Conservation (phyloP, 208 protist species). For the Perkinsela sp. region DNA sequence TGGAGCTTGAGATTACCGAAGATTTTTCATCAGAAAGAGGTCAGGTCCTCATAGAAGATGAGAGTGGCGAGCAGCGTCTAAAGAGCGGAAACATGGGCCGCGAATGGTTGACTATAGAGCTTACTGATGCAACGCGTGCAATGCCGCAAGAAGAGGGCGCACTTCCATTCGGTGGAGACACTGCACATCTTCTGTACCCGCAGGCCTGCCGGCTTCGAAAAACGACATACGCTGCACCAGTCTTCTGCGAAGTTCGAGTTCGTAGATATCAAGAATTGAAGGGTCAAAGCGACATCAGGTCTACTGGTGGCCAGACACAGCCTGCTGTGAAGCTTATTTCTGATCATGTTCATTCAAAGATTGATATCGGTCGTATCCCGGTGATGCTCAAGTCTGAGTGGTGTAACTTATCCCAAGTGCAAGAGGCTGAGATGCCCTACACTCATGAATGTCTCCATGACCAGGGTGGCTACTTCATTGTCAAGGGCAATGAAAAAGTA, state of each 20-base stretch:
- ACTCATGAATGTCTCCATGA: conserved; percentile 95
- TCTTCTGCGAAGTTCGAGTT: conserved; percentile 27
- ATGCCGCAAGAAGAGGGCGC: neutral
- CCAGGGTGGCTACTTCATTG: conserved; percentile 97
- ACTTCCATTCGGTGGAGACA: conserved; percentile 5
- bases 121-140: neutral
- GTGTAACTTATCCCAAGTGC: conserved; percentile 77
- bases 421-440: conserved; percentile 58
- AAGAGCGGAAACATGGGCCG: neutral
- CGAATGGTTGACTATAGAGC: neutral
- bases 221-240: conserved; percentile 79
- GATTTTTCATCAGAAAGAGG: neutral
- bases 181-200: conserved; percentile 51
- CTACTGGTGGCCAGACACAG: conserved; percentile 9
- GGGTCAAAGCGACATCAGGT: conserved; percentile 3
- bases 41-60: neutral
- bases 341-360: conserved; percentile 8
- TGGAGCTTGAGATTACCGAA: neutral
- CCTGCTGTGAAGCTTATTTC: neutral
- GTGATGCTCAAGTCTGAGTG: conserved; percentile 95
- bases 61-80: neutral
- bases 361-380: conserved; percentile 88
- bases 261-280: neutral
- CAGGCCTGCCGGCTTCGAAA: conserved; percentile 81
- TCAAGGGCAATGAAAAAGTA: conserved; percentile 94